phyloP scores from a whole-genome alignment of 495 filamentous ascomycete species.

The Penicillium pancosmium region DNA sequence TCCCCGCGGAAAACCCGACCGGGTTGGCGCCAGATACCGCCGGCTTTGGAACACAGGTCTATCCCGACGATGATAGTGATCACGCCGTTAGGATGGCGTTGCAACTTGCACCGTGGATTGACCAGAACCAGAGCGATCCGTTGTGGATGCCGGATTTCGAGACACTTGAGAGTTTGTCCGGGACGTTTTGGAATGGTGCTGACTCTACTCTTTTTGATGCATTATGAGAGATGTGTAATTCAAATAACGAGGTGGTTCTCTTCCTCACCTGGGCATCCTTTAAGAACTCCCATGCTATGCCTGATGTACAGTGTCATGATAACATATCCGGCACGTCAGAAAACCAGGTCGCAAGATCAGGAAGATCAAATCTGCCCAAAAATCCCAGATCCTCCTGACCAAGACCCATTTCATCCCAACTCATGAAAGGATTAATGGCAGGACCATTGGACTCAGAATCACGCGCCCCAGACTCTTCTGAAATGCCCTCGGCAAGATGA shows the following conservation, averaged over 20 bases:
- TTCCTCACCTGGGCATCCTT: background rate
- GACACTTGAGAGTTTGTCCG: conserved; percentile 44
- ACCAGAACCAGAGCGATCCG: conserved; percentile 43
- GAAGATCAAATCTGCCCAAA: conserved; percentile 32
- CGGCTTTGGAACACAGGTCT: conserved; percentile 12
- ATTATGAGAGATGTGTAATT: conserved; percentile 19
- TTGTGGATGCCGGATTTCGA: conserved; percentile 54
- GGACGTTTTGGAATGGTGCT: conserved; percentile 37
- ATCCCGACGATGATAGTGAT: conserved; percentile 24
- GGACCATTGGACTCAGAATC: conserved; percentile 9
- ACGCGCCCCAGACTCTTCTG: conserved; percentile 1
- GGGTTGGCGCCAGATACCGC: conserved; percentile 18
- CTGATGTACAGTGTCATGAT: background rate
- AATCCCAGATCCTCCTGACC: conserved; percentile 36
- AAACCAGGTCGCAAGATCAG: conserved; percentile 44
- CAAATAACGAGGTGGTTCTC: background rate
- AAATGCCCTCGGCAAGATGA: conserved; percentile 3
- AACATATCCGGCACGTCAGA: conserved; percentile 30
- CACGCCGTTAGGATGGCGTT: conserved; percentile 50
- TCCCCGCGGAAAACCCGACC: conserved; percentile 14
- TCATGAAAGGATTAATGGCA: conserved; percentile 22
- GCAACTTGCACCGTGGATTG: conserved; percentile 50
- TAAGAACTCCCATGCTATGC: background rate
- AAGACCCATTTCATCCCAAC: conserved; percentile 28
- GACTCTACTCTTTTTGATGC: conserved; percentile 41